Evolutionary conservation across 2,329 filamentous ascomycete genomes (phyloP).

Genomic region (Dothideomycetidae sp.): DNA sequence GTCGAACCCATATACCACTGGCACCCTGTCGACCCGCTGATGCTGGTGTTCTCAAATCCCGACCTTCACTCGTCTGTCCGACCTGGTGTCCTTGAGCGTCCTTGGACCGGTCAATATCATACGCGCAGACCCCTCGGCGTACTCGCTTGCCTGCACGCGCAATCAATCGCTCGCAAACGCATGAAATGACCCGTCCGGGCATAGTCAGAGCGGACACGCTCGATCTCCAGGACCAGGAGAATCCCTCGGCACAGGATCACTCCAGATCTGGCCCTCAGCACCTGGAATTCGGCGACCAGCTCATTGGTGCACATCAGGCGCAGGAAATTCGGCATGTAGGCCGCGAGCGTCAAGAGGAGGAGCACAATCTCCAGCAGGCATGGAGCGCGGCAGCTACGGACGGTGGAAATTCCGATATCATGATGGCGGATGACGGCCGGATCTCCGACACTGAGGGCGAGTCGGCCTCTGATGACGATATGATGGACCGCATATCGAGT

Average conservation of each 20-base stretch:
- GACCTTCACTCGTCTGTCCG: no score
- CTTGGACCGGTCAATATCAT: no score
- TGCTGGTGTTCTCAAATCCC: no score
- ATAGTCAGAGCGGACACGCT: slow-evolving; percentile 53
- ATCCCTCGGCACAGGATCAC: slow-evolving; percentile 77
- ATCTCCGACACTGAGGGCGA: slow-evolving; percentile 51
- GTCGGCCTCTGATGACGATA: slow-evolving; percentile 68
- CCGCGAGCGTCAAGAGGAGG: slow-evolving; percentile 56
- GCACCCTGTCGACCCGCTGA: no score
- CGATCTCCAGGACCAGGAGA: slow-evolving; percentile 74
- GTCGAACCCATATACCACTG: no score
- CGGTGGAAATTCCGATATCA: slow-evolving; percentile 10
- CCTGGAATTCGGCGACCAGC: slow-evolving; percentile 37
- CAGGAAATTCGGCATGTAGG: slow-evolving; percentile 68
- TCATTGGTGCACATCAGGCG: slow-evolving; percentile 68
- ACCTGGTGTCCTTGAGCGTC: no score
- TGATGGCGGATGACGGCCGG: slow-evolving; percentile 21
- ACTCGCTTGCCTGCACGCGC: no score
- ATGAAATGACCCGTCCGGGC: slow-evolving; percentile 12
- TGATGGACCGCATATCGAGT: slow-evolving; percentile 98
- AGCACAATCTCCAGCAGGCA: slow-evolving; percentile 49
- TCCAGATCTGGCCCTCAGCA: slow-evolving; percentile 38
- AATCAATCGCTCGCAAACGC: no score
- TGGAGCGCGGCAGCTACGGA: slow-evolving; percentile 27
- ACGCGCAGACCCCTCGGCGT: no score